Base-by-base conservation (phyloP, 2,329 filamentous ascomycete species). In the Fusarium anguioides region DNA sequence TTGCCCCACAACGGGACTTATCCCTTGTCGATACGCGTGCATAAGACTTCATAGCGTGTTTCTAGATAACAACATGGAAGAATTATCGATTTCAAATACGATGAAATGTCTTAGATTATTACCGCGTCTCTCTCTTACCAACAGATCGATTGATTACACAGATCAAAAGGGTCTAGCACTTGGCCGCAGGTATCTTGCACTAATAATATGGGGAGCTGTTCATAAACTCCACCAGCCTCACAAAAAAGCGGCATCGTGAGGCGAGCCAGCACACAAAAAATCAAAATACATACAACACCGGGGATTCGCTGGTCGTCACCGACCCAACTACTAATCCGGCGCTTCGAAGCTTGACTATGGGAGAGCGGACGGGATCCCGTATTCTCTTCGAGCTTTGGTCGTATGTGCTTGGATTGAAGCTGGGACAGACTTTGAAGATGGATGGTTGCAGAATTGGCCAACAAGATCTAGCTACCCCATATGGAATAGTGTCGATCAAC, bases 1-100 rank as follows among this genome's bases (percentile, higher is more conserved):
- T 51, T 46, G 60, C 59, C 60, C 60, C 60, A 50, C 60, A 63
- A 63, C 60, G 44, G 58, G 55, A 29, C 33, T 26, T 29, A 62
- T 47, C 54, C 27, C 27, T 29, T 29, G 14, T 31, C 14, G 7
- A 15, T 31, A 57, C 50, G 59, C 41, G 57, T 62, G 33, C 42
- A 29, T 39, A 12, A 26, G 27, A 26, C 23, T 37, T 36, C 40
- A 33, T 58, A 58, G 20, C 44, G 37, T 49, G 37, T 50, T 63
- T 57, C 42, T 42, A 31, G 29, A 17, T 17, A 31, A 29, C 27
- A 29, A 62, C 20, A 57, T 56, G 26, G 59, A 62, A 62, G 29
- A 48, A 40, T 44, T 54, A n/a, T 44, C 44, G 26, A 57, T 29
- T 14, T 50, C 24, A 27, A 29, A 36, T 14, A 57, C n/a, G 18